Conservation (phyloP, 345 rosid species). For the Conringia planisiliqua region DNA sequence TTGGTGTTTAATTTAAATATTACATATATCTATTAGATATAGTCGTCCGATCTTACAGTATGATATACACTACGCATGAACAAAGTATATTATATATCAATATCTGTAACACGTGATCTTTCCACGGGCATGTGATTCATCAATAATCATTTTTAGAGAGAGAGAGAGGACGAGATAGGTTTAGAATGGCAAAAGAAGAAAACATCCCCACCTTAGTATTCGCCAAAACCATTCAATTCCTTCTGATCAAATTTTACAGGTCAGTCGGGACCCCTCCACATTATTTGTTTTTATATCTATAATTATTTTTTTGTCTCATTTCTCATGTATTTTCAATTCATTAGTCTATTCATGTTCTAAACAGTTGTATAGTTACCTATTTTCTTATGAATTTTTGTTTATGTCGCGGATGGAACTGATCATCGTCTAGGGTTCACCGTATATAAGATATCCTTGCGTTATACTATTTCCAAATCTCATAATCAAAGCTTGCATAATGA, state of each 20-base stretch:
- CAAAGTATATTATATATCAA: background rate
- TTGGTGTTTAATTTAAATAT: background rate
- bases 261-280: slow-evolving; percentile 18
- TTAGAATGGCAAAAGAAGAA: slow-evolving; percentile 25
- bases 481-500: background rate
- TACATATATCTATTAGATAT: background rate
- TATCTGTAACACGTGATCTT: slow-evolving; percentile 2
- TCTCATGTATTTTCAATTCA: background rate
- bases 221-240: slow-evolving; percentile 20
- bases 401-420: background rate
- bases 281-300: background rate
- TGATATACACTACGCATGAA: background rate
- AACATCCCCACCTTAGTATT: slow-evolving; percentile 28
- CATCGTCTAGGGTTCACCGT: background rate
- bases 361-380: background rate
- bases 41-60: background rate
- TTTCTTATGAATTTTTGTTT: background rate
- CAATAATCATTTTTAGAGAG: background rate
- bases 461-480: background rate
- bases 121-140: background rate
- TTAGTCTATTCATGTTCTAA: background rate
- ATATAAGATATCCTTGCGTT: background rate
- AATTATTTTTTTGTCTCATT: background rate
- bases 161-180: slow-evolving; percentile 12
- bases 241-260: slow-evolving; percentile 15